Evolutionary conservation across 2,329 filamentous ascomycete genomes (phyloP).

Genomic region (Cercospora sp.): DNA sequence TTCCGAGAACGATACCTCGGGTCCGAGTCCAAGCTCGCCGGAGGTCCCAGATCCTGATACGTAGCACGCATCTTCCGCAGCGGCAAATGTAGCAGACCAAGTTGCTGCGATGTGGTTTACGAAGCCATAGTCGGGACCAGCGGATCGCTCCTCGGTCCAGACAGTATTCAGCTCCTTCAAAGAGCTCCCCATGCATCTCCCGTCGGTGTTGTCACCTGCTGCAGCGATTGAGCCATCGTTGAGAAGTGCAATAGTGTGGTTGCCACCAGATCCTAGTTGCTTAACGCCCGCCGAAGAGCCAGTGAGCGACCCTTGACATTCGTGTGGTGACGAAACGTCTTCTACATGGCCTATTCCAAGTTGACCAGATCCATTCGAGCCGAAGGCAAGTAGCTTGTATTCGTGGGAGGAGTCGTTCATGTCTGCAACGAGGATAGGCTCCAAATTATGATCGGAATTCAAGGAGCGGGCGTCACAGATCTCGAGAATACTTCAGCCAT

Average conservation of each 20-base stretch:
- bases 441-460: background rate
- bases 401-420: background rate
- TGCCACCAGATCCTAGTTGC: constrained; percentile 68
- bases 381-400: constrained; percentile 40
- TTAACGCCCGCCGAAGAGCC: constrained; percentile 11
- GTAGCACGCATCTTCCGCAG: constrained; percentile 54
- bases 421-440: background rate
- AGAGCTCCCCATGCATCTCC: constrained; percentile 41
- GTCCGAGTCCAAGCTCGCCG: constrained; percentile 70
- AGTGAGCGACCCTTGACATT: constrained; percentile 1
- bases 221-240: constrained; percentile 61
- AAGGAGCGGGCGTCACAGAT: background rate
- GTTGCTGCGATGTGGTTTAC: constrained; percentile 59
- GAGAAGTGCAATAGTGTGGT: constrained; percentile 79
- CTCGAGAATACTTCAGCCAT: background rate
- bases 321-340: constrained; percentile 42
- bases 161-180: background rate
- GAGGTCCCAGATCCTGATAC: constrained; percentile 66
- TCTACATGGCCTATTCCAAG: constrained; percentile 50
- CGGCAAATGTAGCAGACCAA: constrained; percentile 73
- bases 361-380: constrained; percentile 56
- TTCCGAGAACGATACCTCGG: constrained; percentile 29
- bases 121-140: background rate
- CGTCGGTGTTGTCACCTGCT: constrained; percentile 61
- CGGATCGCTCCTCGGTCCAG: background rate